These are phyloP conservation scores for Chamaecyparis obtusa DNA, from an alignment of 75 land plant genomes.

Conservation along the genomic window DNA sequence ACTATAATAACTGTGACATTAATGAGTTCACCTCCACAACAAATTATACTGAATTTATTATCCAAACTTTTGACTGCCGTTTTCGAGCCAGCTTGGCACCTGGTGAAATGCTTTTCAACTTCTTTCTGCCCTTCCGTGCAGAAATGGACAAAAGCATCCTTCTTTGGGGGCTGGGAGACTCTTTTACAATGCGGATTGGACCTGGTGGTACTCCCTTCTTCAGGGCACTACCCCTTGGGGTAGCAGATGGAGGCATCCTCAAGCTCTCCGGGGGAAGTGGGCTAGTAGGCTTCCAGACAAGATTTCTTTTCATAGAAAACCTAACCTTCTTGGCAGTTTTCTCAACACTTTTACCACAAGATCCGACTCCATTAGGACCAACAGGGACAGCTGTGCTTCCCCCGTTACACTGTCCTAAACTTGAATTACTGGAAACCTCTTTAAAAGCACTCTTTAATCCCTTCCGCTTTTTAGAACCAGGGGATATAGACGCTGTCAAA, in stretches of 20 bases:
- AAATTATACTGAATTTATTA: background rate
- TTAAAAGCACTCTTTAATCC: conserved; percentile 39
- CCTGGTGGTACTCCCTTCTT: conserved; percentile 92
- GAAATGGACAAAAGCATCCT: conserved; percentile 19
- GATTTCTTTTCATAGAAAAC: conserved; percentile 78
- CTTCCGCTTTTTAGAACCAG: conserved; percentile 58
- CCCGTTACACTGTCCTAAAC: background rate
- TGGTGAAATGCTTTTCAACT: conserved; percentile 15
- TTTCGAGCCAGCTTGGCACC: conserved; percentile 24
- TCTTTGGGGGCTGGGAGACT: conserved; percentile 16
- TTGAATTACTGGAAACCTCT: background rate
- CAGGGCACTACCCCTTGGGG: conserved; percentile 90
- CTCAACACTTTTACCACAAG: conserved; percentile 27
- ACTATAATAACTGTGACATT: background rate
- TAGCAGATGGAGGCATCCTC: conserved; percentile 81
- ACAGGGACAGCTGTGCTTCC: background rate
- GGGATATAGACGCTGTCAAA: background rate
- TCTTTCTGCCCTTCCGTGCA: conserved; percentile 29
- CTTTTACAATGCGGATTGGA: conserved; percentile 51
- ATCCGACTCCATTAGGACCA: background rate
- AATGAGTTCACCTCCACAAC: background rate
- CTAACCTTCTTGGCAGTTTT: conserved; percentile 78
- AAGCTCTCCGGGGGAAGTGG: conserved; percentile 80
- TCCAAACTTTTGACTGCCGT: conserved; percentile 10
- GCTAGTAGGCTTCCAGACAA: conserved; percentile 80